phyloP scores from a whole-genome alignment of 2,329 filamentous ascomycete genomes.

The Phialophora tarda region DNA sequence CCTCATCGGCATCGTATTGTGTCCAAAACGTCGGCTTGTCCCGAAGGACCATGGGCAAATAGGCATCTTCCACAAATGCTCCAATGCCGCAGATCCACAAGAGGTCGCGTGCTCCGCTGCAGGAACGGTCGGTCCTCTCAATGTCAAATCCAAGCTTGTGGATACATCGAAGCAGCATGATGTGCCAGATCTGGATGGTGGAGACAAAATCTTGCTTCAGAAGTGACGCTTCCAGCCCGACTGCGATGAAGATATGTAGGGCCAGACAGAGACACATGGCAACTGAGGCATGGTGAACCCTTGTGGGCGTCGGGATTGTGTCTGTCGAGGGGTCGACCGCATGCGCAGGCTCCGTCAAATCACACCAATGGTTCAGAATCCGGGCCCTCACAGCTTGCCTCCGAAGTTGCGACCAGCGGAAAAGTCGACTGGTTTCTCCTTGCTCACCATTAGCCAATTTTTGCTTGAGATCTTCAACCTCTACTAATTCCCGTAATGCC shows the following conservation, averaged over 20 bases:
- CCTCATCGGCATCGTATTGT: background rate
- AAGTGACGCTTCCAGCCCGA: constrained; percentile 1
- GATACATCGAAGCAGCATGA: constrained; percentile 22
- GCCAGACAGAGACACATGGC: constrained; percentile 23
- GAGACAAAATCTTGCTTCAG: constrained; percentile 10
- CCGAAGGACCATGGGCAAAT: too few relatives aligned
- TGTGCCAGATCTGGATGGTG: constrained; percentile 14
- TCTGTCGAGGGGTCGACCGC: constrained; percentile 3
- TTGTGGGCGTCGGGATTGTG: background rate
- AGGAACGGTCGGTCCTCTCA: constrained; percentile 2
- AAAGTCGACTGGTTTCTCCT: too few relatives aligned
- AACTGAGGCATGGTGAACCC: constrained; percentile 14
- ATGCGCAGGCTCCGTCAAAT: constrained; percentile 12
- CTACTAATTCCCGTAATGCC: constrained; percentile 4
- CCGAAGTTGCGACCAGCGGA: constrained; percentile 8
- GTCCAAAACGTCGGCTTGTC: too few relatives aligned
- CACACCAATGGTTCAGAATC: constrained; percentile 14
- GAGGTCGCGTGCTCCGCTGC: constrained; percentile 5
- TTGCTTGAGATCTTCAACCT: background rate
- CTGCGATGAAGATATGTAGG: constrained; percentile 3
- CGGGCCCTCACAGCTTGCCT: constrained; percentile 15
- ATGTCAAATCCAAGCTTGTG: constrained; percentile 18
- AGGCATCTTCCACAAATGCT: constrained; percentile 8
- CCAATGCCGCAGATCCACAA: constrained; percentile 18
- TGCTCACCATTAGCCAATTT: too few relatives aligned